phyloP scores from a whole-genome alignment of 1,284 basidiomycete species.

The Hemileia vastatrix region DNA sequence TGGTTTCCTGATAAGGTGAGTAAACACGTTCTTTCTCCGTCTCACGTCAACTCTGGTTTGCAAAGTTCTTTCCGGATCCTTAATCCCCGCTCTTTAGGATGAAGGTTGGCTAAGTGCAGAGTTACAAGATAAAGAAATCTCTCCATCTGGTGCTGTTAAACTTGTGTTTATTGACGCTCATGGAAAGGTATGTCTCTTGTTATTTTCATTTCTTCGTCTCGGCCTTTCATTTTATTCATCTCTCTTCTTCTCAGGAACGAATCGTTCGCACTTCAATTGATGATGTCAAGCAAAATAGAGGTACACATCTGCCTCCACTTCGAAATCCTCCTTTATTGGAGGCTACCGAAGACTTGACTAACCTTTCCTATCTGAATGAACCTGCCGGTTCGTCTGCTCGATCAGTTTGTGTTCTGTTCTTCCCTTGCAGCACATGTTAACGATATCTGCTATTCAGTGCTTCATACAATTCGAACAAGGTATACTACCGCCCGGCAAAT shows the following conservation, averaged over 20 bases:
- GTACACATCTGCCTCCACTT: constrained; percentile 65
- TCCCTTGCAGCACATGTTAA: constrained; percentile 3
- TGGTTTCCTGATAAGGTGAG: constrained; percentile 68
- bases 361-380: constrained; percentile 94
- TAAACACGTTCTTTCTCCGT: neutral
- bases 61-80: neutral
- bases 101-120: constrained; percentile 84
- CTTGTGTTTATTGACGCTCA: constrained; percentile 73
- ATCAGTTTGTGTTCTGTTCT: neutral
- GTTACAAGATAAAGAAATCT: constrained; percentile 51
- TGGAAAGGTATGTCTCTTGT: constrained; percentile 57
- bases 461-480: constrained; percentile 92
- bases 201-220: constrained; percentile 7
- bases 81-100: no score
- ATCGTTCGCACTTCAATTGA: constrained; percentile 58
- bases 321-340: constrained; percentile 94
- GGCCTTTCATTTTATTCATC: neutral
- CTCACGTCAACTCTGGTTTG: neutral
- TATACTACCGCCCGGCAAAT: constrained; percentile 87
- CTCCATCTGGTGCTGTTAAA: constrained; percentile 57
- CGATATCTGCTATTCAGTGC: constrained; percentile 51
- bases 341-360: constrained; percentile 94
- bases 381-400: constrained; percentile 63
- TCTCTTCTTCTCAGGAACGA: constrained; percentile 54
- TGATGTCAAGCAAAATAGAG: constrained; percentile 62